Conservation (phyloP, 371 early-diverging fungal species). For the Mortierella sp. region DNA sequence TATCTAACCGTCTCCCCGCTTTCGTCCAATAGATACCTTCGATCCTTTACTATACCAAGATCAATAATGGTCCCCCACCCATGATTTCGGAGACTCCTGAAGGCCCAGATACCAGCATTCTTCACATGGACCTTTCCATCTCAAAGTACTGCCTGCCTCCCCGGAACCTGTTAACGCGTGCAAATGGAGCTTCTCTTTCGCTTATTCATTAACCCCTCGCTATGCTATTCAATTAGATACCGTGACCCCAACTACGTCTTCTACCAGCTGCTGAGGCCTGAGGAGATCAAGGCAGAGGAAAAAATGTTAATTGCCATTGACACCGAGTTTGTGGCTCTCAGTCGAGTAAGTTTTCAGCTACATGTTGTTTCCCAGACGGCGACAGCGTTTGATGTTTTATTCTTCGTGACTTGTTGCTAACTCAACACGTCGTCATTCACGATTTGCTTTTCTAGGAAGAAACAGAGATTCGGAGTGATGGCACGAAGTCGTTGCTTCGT, state of each 20-base stretch:
- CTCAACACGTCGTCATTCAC: background rate
- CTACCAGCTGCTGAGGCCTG: slow-evolving; percentile 64
- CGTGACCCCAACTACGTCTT: slow-evolving; percentile 66
- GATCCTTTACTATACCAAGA: slow-evolving; percentile 78
- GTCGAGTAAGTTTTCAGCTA: slow-evolving; percentile 62
- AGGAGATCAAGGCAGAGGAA: slow-evolving; percentile 74
- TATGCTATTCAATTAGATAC: slow-evolving; percentile 27
- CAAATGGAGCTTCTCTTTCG: background rate
- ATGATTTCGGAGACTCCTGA: slow-evolving; percentile 48
- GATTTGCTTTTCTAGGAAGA: slow-evolving; percentile 70
- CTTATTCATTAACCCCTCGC: background rate
- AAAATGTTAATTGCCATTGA: slow-evolving; percentile 89
- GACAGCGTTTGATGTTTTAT: background rate
- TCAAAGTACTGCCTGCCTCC: slow-evolving; percentile 12
- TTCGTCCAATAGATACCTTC: slow-evolving; percentile 65
- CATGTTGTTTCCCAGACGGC: background rate
- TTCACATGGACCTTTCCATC: slow-evolving; percentile 32
- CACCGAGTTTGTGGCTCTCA: slow-evolving; percentile 94
- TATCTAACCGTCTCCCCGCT: background rate
- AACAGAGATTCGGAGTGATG: slow-evolving; percentile 93
- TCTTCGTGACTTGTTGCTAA: background rate
- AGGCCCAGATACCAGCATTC: slow-evolving; percentile 26
- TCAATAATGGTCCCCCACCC: slow-evolving; percentile 60
- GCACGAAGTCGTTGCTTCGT: slow-evolving; percentile 83
- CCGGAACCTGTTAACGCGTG: background rate